Conservation (phyloP, 257 asterid species). For the Anisodus tanguticus region DNA sequence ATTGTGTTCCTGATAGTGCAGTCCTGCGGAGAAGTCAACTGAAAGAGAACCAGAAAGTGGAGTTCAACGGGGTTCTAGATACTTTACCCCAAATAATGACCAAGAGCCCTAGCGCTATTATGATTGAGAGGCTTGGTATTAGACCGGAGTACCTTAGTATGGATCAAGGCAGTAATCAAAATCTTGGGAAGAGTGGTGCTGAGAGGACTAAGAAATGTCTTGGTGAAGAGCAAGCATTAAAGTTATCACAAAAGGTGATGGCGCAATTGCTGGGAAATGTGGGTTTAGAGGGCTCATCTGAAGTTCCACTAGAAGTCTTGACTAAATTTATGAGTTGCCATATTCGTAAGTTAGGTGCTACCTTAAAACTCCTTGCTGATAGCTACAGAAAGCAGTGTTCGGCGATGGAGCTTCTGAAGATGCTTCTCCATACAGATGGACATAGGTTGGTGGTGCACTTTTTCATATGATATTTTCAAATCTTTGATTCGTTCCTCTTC, state of each 20-base stretch:
- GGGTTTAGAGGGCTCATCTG: conserved; percentile 90
- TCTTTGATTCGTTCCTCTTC: conserved; percentile 13
- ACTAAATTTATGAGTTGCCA: conserved; percentile 80
- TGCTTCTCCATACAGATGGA: conserved; percentile 87
- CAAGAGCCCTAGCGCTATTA: conserved; percentile 80
- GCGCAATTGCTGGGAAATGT: conserved; percentile 64
- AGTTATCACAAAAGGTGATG: conserved; percentile 72
- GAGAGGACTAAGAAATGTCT: conserved; percentile 63
- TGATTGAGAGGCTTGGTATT: conserved; percentile 98
- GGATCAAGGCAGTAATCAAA: conserved; percentile 71
- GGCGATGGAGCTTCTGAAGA: conserved; percentile 78
- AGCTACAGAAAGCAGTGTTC: conserved; percentile 92
- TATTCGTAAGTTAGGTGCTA: conserved; percentile 74
- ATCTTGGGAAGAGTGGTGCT: conserved; percentile 63
- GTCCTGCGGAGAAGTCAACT: conserved; percentile 48
- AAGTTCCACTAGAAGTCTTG: conserved; percentile 69
- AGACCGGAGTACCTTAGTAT: conserved; percentile 83
- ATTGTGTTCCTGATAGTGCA: conserved; percentile 91
- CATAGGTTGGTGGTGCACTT: conserved; percentile 61
- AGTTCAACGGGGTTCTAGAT: conserved; percentile 87
- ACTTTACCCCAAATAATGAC: conserved; percentile 71
- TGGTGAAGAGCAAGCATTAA: conserved; percentile 79
- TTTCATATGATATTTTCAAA: conserved; percentile 34
- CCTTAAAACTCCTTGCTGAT: conserved; percentile 77
- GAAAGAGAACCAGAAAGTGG: conserved; percentile 58